Base-by-base conservation (phyloP, 805 yeast species). In the Candida broadrunensis region DNA sequence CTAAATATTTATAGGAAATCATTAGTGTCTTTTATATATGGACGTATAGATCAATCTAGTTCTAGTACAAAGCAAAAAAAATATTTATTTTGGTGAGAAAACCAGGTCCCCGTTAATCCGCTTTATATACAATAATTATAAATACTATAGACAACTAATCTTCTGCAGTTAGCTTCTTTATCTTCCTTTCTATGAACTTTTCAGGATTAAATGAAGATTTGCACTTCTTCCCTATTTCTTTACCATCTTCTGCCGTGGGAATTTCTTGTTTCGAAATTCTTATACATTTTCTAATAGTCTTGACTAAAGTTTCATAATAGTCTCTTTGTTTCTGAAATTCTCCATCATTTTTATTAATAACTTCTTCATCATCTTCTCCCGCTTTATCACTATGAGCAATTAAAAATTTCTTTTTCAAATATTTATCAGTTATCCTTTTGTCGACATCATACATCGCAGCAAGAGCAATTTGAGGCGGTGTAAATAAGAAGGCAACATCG, bases 381-480 rank as follows among this genome's bases (percentile, higher is more conserved):
- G 36, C 47, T 39, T 48, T 44, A n/a, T 50, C 55, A 26, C 24
- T 40, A 18, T 42, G 56, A 29, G 7, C 17, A 5, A 6, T 18
- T 35, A 72, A 67, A 48, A 83, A 83, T 58, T 85, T 87, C 49
- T 75, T 71, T 47, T 75, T 73, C 47, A 91, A 62, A 61, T 90
- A 90, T 46, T 79, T 72, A 40, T 78, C 78, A 2, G 85, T 77
- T 29, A 86, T 63, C 18, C 74, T 77, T 46, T 74, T 79, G 60
- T 88, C 86, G 12, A 74, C 78, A 39, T 75, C 72, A 64, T 84
- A 78, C 55, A 90, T 71, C 13, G 93, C 88, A 0, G 97, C 93
- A 38, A 93, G 67, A 1, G 98, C 97, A 23, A 93, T 87, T 55
- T 93, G 99, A 1, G 98, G 96, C 1, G 99, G 99, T 0, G 98